phyloP scores from a whole-genome alignment of 164 flowering plant genomes.

The Liriodendron chinense region DNA sequence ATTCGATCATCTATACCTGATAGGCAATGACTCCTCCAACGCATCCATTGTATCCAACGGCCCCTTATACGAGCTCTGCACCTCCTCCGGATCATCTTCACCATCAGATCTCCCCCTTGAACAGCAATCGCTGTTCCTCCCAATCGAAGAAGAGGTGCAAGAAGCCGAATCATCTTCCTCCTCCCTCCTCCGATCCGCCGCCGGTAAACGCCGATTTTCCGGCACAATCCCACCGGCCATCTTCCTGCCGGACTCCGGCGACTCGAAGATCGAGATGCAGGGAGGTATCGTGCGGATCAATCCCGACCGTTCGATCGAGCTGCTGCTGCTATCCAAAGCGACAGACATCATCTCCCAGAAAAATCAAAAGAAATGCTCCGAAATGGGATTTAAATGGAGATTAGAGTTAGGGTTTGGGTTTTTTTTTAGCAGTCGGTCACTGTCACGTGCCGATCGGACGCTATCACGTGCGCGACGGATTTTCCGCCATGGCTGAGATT shows the following conservation, averaged over 20 bases:
- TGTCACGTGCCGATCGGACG: too few relatives aligned
- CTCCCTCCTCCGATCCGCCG: too few relatives aligned
- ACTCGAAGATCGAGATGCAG: constrained; percentile 20
- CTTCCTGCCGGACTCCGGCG: constrained; percentile 16
- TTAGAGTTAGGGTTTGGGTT: too few relatives aligned
- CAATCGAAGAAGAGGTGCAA: constrained; percentile 49
- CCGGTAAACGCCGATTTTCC: constrained; percentile 5
- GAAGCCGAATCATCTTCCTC: constrained; percentile 16
- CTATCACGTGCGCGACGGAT: neutral
- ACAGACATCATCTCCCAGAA: constrained; percentile 26
- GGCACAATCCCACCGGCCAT: neutral
- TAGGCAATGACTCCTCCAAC: constrained; percentile 64
- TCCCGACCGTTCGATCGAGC: constrained; percentile 22
- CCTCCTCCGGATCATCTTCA: constrained; percentile 40
- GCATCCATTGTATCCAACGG: constrained; percentile 66
- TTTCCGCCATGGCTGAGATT: neutral
- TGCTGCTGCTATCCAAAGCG: constrained; percentile 25
- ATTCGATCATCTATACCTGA: constrained; percentile 33
- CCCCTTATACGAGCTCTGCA: constrained; percentile 61
- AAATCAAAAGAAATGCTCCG: too few relatives aligned
- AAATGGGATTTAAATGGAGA: too few relatives aligned
- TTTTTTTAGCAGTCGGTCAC: too few relatives aligned
- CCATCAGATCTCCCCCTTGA: constrained; percentile 18
- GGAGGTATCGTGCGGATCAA: constrained; percentile 21
- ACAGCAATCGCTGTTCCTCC: constrained; percentile 48